Conservation (phyloP, 352 stramenopile species). For the Phytophthora pinifolia region DNA sequence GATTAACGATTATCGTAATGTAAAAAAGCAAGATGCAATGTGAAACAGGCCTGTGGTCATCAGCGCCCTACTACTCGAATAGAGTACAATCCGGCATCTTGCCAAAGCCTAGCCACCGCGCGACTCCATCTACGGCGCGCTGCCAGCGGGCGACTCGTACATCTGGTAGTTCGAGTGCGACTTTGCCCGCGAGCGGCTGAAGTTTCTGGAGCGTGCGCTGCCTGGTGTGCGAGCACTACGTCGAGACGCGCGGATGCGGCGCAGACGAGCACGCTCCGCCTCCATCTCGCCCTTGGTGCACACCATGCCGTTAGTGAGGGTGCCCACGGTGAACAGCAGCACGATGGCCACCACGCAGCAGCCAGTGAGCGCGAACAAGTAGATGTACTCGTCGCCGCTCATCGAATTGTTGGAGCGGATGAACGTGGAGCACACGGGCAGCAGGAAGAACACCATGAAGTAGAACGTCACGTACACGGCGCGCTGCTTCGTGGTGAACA, state of each 20-base stretch:
- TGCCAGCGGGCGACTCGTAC: slow-evolving; percentile 59
- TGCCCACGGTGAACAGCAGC: slow-evolving; percentile 53
- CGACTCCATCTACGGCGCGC: slow-evolving; percentile 37
- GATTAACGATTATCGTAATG: slow-evolving; percentile 30
- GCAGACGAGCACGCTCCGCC: slow-evolving; percentile 48
- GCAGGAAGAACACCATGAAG: slow-evolving; percentile 77
- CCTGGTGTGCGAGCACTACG: slow-evolving; percentile 60
- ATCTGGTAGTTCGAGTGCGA: slow-evolving; percentile 75
- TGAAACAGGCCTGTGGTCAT: slow-evolving; percentile 15
- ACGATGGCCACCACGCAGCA: slow-evolving; percentile 43
- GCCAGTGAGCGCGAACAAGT: slow-evolving; percentile 56
- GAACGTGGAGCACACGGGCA: slow-evolving; percentile 49
- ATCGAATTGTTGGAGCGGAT: slow-evolving; percentile 39
- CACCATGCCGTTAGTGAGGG: slow-evolving; percentile 67
- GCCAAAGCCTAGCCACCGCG: slow-evolving; percentile 13
- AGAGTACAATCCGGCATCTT: slow-evolving; percentile 27
- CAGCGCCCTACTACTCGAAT: slow-evolving; percentile 18
- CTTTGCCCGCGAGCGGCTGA: slow-evolving; percentile 64
- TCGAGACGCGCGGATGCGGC: slow-evolving; percentile 48
- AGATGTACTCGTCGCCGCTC: slow-evolving; percentile 48
- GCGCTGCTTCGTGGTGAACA: slow-evolving; percentile 70
- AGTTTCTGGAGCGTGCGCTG: slow-evolving; percentile 57
- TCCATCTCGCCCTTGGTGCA: slow-evolving; percentile 64
- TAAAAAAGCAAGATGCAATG: slow-evolving; percentile 29
- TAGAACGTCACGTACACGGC: slow-evolving; percentile 63